Conservation (phyloP, 768 basidiomycete species). For the Mycena alexandri region DNA sequence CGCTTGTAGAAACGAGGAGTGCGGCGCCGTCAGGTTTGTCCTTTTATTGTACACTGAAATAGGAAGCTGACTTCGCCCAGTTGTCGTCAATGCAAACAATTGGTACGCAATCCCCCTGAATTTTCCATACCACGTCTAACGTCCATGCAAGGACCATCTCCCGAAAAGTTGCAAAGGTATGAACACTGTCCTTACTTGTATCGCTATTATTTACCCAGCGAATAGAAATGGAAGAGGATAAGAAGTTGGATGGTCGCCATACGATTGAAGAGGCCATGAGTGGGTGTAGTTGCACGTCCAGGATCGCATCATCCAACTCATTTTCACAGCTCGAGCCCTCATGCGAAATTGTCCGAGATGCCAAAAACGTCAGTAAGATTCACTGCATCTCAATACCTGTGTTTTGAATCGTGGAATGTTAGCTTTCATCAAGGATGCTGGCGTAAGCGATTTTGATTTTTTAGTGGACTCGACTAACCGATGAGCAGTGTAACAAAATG, state of each 20-base stretch:
- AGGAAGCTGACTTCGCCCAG: constrained; percentile 47
- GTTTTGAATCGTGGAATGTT: constrained; percentile 22
- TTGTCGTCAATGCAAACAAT: constrained; percentile 84
- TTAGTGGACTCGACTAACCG: constrained; percentile 2
- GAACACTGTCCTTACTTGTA: constrained; percentile 13
- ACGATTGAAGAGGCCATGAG: constrained; percentile 95
- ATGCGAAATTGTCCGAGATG: constrained; percentile 93
- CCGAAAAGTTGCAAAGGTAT: constrained; percentile 85
- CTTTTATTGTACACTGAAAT: not conserved
- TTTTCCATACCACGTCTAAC: constrained; percentile 16
- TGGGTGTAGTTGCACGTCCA: constrained; percentile 47
- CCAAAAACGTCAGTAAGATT: constrained; percentile 68
- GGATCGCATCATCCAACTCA: constrained; percentile 22
- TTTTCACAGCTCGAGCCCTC: constrained; percentile 73
- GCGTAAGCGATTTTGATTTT: constrained; percentile 60
- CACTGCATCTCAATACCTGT: constrained; percentile 7
- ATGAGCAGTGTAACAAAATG: constrained; percentile 91
- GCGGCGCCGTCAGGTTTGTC: constrained; percentile 64
- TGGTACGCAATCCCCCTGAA: constrained; percentile 54
- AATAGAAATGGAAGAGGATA: constrained; percentile 82
- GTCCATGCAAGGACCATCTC: constrained; percentile 71
- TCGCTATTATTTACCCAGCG: constrained; percentile 21
- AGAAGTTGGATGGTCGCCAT: constrained; percentile 80
- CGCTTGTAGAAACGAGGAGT: constrained; percentile 69
- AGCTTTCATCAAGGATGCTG: constrained; percentile 86